Evolutionary conservation across 371 early-diverging fungal genomes (phyloP), one percentile per base, ranked within the genome.

Genomic region (Vittaforma corneae): DNA sequence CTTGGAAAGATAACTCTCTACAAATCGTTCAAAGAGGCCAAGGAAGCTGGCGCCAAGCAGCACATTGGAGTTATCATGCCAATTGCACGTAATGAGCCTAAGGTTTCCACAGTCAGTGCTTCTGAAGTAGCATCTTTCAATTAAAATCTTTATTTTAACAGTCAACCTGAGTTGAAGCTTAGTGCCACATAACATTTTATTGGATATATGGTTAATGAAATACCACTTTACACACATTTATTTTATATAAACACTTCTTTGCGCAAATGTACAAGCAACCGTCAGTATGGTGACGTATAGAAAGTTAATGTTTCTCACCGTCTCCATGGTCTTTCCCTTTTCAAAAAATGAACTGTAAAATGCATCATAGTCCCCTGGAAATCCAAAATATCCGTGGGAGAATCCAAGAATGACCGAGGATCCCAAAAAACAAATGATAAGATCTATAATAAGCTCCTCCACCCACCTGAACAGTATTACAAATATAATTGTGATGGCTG

Each of bases 1-100:
- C 83, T 86, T 2, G 54, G 64, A 20, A 73, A 72, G 55, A 44
- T 74, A 3, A 72, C 68, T 3, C 59, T 77, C 38, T 76, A 67
- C 53, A 66, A 72, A 22, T 62, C 34, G n/a, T 46, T 29, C 0
- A 55, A 50, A 35, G 76, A 77, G 45, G 80, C 77, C 11, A 67
- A 42, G 28, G 73, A 50, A 32, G 55, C 51, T 33, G 70, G 66
- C 11, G 73, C 66, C 26, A 60, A 58, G 47, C 77, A 72, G 52
- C 61, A 65, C 62, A 67, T 29, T 45, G 64, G 70, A 33, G 52
- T 33, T n/a, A 76, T 80, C 42, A 70, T 80, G 71, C 77, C 76
- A 24, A 5, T 71, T 1, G 38, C 34, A 9, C 70, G 68, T 47
- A 60, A 44, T 2, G 42, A 22, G 16, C 62, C 64, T 5, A 46